A percentile compares a stretch with the other conserved stretches of the same genome.
These are phyloP conservation scores for Amanita exitialis DNA, from an alignment of 768 basidiomycete species.

Conservation along the genomic window DNA sequence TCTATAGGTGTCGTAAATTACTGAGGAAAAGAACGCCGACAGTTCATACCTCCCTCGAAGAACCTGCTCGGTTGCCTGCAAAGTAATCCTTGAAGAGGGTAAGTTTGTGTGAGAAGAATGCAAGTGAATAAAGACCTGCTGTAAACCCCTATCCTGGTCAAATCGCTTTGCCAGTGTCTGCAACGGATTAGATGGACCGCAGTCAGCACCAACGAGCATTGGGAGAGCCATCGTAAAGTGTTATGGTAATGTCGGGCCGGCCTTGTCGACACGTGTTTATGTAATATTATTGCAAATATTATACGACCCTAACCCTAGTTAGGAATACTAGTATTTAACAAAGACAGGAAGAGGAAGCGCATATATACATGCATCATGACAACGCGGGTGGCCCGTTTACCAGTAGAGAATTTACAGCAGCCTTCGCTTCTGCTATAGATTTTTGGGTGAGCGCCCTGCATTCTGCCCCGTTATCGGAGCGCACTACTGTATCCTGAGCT, in stretches of 20 bases:
- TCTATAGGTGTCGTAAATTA: conserved; percentile 21
- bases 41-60: conserved; percentile 51
- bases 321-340: not conserved
- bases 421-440: conserved; percentile 19
- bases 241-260: not conserved
- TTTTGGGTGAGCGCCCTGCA: conserved; percentile 44
- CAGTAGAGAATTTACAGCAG: conserved; percentile 7
- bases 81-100: conserved; percentile 52
- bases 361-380: conserved; percentile 2
- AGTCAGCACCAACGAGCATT: conserved; percentile 70
- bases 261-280: not conserved
- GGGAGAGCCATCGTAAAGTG: conserved; percentile 59
- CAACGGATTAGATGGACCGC: conserved; percentile 79
- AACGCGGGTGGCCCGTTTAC: not conserved
- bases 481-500: conserved; percentile 37
- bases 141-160: conserved; percentile 67
- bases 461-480: conserved; percentile 78
- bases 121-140: conserved; percentile 46
- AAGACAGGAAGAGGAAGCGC: not conserved
- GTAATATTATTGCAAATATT: conserved; percentile 4
- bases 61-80: conserved; percentile 39
- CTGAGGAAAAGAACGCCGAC: not conserved
- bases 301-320: conserved; percentile 6
- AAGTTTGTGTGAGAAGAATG: not conserved
- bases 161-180: conserved; percentile 73